Base-by-base conservation (phyloP, 2,329 filamentous ascomycete genomes). In the Aureobasidium sp. region DNA sequence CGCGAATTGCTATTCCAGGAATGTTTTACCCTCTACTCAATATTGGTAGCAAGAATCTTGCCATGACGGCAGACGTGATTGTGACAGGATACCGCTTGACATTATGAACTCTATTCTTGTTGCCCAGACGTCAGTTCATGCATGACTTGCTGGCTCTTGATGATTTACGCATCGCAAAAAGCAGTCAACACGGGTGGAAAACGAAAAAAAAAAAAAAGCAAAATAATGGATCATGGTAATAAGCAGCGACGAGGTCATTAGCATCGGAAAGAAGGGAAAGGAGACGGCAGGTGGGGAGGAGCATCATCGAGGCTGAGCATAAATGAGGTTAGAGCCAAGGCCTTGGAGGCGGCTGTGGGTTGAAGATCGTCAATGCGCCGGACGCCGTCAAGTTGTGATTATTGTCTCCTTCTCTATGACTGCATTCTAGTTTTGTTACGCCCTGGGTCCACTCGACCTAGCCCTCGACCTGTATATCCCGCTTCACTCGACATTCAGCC, bases 241-340 rank as follows among this genome's bases (percentile, higher is more conserved):
- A 27, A 48, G 46, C 46, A 48, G 7, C 26, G 10, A 48, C 26
- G 46, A 48, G 46, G 46, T 48, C 46, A 48, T 47, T 17, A 4
- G 44, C 24, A 27, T 17, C 44, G 44, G 44, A 1, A 44, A 52
- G 20, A 37, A 52, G 34, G 50, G 29, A 37, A 34, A 27, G 13
- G 20, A 52, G 50, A 51, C 20, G 24, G 17, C 27, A 10, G 29
- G 34, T 3, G 26, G 37, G 37, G 20, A 27, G 32, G 32, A 6
- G 10, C 29, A 36, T 20, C n/a, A 36, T 9, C 5, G 48, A 12
- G 48, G 48, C 29, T 24, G 48, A 51, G 50, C 50, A 39, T 17
- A 17, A 17, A 27, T 34, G 47, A 51, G 47, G 50, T 37, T 52
- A 52, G 50, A 52, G 50, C 50, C 50, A 52, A 52, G 50, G 34